A percentile compares a stretch with the other conserved stretches of the same genome.
These are phyloP conservation scores for Trametes gibbosa DNA, from an alignment of 768 basidiomycete species.

Conservation along the genomic window DNA sequence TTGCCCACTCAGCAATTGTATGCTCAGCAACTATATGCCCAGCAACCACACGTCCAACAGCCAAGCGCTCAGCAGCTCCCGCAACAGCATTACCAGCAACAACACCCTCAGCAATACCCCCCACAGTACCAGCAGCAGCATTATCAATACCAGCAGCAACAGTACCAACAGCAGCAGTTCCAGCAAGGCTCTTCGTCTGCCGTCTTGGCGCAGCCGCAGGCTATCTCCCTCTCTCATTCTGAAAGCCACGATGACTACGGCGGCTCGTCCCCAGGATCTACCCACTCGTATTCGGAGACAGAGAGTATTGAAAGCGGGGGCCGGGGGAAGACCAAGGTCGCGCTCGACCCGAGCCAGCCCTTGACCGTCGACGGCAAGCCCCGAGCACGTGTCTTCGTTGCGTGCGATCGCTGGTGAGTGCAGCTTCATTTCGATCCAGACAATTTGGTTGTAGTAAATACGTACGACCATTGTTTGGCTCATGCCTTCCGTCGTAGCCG, in stretches of 20 bases:
- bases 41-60: background rate
- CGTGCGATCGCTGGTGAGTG: constrained; percentile 17
- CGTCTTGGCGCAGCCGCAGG: background rate
- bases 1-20: background rate
- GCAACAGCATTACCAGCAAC: background rate
- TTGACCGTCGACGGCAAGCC: constrained; percentile 15
- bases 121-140: background rate
- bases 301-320: background rate
- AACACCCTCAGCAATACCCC: background rate
- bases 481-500: constrained; percentile 19
- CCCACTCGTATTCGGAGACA: background rate
- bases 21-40: background rate
- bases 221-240: background rate
- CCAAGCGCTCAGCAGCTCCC: background rate
- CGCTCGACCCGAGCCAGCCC: constrained; percentile 12
- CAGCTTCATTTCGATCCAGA: background rate
- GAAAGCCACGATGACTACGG: constrained; percentile 3
- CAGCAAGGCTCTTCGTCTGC: constrained; percentile 7
- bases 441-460: no score
- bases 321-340: background rate
- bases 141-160: background rate
- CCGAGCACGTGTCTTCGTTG: constrained; percentile 15
- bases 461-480: no score
- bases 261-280: background rate
- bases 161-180: background rate